Evolutionary conservation across 1,284 basidiomycete genomes (phyloP).

Genomic region (Moesziomyces sp.): DNA sequence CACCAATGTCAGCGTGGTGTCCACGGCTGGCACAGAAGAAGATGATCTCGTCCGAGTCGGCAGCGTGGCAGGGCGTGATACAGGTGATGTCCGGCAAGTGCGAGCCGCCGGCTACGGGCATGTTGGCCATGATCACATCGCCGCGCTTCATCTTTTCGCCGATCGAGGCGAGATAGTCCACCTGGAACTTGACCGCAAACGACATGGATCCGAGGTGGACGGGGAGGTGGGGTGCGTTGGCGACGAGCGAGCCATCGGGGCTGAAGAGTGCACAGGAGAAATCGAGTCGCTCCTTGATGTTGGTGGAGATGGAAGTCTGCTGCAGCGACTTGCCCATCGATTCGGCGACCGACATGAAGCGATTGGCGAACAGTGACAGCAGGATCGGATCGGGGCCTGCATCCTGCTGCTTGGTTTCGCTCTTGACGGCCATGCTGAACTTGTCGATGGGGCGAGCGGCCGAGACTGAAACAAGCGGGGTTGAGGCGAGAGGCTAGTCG

Average conservation of each 20-base stretch:
- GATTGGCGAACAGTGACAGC: slow-evolving; percentile 87
- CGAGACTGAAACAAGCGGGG: too few relatives aligned
- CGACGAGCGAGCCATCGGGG: slow-evolving; percentile 88
- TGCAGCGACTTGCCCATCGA: slow-evolving; percentile 88
- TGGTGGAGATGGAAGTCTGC: slow-evolving; percentile 88
- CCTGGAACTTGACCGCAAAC: slow-evolving; percentile 89
- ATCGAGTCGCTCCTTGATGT: slow-evolving; percentile 88
- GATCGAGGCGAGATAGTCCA: slow-evolving; percentile 74
- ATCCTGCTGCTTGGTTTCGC: slow-evolving; percentile 11
- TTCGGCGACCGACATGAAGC: slow-evolving; percentile 91
- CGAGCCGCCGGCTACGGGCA: slow-evolving; percentile 82
- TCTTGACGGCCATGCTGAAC: slow-evolving; percentile 6
- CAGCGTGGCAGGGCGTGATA: slow-evolving; percentile 86
- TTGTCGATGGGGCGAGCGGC: neutral
- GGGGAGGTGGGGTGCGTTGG: slow-evolving; percentile 85
- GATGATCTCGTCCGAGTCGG: slow-evolving; percentile 76
- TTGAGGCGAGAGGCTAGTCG: too few relatives aligned
- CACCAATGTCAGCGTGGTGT: slow-evolving; percentile 75
- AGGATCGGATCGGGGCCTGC: slow-evolving; percentile 81
- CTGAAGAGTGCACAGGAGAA: slow-evolving; percentile 88
- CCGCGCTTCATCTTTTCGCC: slow-evolving; percentile 75
- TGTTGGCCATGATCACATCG: slow-evolving; percentile 90
- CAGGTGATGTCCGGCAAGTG: slow-evolving; percentile 80
- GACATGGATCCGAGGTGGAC: slow-evolving; percentile 72
- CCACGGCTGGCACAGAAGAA: slow-evolving; percentile 92